Evolutionary conservation across 305 asterid genomes (phyloP).

Genomic region (Vinca major): DNA sequence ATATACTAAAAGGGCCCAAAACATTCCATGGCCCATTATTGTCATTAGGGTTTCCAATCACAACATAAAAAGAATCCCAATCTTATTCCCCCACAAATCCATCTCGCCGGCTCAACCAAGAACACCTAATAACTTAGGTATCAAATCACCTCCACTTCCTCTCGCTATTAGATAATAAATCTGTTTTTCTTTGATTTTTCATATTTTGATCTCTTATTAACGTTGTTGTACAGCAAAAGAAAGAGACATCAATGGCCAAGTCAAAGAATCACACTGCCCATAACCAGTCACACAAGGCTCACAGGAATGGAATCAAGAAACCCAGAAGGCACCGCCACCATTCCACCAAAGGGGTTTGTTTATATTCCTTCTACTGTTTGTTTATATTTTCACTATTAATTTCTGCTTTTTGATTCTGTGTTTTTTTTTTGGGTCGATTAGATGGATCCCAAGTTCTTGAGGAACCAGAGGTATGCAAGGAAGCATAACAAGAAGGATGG

Average conservation of each 20-base stretch:
- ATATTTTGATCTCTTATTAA: too few species aligned
- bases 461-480: conserved; percentile 91
- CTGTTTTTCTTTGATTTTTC: neutral
- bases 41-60: neutral
- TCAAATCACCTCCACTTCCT: neutral
- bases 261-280: conserved; percentile 90
- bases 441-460: conserved; percentile 93
- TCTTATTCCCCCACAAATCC: neutral
- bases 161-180: too few species aligned
- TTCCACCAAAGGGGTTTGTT: conserved; percentile 86
- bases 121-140: neutral
- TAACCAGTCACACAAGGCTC: conserved; percentile 74
- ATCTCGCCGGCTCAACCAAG: neutral
- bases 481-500: conserved; percentile 59
- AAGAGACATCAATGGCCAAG: conserved; percentile 38
- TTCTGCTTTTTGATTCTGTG: too few species aligned
- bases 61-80: neutral
- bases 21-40: neutral
- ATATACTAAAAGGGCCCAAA: neutral
- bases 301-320: conserved; percentile 79
- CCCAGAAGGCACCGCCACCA: conserved; percentile 58
- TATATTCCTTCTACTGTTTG: too few species aligned
- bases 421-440: too few species aligned
- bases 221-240: too few species aligned
- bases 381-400: too few species aligned